A percentile compares a stretch with the other conserved stretches of the same genome.
phyloP scores from a whole-genome alignment of 257 asterid genomes.

The Solanum tacnaense region DNA sequence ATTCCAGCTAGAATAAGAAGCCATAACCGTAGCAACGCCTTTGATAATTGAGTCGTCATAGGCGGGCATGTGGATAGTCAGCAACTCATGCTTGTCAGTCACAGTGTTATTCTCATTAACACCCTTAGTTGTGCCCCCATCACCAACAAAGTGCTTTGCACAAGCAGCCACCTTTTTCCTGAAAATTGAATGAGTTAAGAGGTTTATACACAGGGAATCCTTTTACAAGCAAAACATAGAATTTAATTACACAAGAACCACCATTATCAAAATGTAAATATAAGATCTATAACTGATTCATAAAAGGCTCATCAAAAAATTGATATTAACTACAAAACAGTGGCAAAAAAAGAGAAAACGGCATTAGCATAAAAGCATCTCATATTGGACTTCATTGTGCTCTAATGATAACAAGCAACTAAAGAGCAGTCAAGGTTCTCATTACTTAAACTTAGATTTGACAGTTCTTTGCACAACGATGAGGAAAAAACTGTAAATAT shows the following conservation, averaged over 20 bases:
- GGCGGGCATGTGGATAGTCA: constrained; percentile 85
- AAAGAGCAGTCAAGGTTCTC: neutral
- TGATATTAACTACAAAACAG: neutral
- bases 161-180: constrained; percentile 94
- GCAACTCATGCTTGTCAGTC: constrained; percentile 55
- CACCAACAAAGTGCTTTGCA: constrained; percentile 92
- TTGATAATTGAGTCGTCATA: constrained; percentile 60
- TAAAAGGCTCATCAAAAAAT: neutral
- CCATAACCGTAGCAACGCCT: constrained; percentile 79
- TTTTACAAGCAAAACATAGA: neutral
- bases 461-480: neutral
- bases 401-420: neutral
- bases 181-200: neutral
- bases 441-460: neutral
- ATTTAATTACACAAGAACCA: neutral
- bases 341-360: neutral
- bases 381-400: neutral
- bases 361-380: neutral
- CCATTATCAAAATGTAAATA: neutral
- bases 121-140: constrained; percentile 83
- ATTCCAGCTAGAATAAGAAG: constrained; percentile 90
- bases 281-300: neutral
- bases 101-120: constrained; percentile 61
- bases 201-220: neutral
- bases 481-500: neutral